Evolutionary conservation across 2,329 filamentous ascomycete genomes (phyloP), one percentile per base, ranked within the genome.

Genomic region (Thyridium curvatum): DNA sequence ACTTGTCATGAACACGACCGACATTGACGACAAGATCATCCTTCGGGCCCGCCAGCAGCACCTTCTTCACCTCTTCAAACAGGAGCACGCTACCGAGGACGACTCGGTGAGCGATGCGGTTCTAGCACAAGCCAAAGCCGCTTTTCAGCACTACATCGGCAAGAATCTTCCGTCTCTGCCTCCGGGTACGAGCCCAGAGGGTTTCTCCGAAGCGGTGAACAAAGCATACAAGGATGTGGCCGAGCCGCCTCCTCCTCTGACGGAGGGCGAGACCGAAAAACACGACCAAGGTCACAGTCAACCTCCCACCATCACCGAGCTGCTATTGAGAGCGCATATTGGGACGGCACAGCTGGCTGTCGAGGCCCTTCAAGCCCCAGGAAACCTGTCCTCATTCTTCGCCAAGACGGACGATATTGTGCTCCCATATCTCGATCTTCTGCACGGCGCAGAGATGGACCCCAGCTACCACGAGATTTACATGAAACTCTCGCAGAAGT

Each of bases 1-100:
- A 39, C 87, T 87, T 60, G 79, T 87, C 41, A 85, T 86, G 76
- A 88, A 88, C 60, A 83, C 86, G 38, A 88, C 84, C 31, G 84
- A 84, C 52, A 68, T 84, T 16, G 81, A 84, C 48, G 76, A 80
- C 55, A 80, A 80, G 65, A 52, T 53, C 34, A 54, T 54, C 32
- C 42, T 54, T 41, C 46, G 44, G 40, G 50, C 41, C 14, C 50
- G 52, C 18, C 49, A 47, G 41, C 48, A 53, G 44, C 42, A 50
- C 32, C 46, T 52, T 14, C 48, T 48, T 18, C 45, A 47, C 3
- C 41, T 48, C 26, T 51, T 52, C 38, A 44, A 43, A 18, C 34
- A 41, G 28, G 47, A 51, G 39, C 40, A 42, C 32, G 42, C 46
- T 32, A 37, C 42, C 9, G 36, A 46, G 7, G 42, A 40, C 18